Evolutionary conservation across 1,284 basidiomycete genomes (phyloP), one percentile per base, ranked within the genome.

Genomic region (Malassezia obtusa): DNA sequence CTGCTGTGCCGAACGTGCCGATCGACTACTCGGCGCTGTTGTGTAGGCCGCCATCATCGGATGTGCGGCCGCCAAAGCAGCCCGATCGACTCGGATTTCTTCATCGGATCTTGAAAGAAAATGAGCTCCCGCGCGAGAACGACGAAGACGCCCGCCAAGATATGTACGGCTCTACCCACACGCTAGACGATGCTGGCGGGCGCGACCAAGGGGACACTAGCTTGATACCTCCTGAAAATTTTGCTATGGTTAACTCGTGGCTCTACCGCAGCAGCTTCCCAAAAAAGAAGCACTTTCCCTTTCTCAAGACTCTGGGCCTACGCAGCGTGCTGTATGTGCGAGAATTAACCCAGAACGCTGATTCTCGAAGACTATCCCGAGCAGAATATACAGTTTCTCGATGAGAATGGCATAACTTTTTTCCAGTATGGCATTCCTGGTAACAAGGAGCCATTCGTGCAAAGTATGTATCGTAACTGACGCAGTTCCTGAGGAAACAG

Each of bases 351-450:
- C 33, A 46, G 45, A 6, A 56, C 53, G 33, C 30, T 56, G 15
- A 56, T 56, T 24, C 37, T 56, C 4, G 79, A 80, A 59, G 78
- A 79, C 41, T 81, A 81, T 47, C 79, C 80, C 1, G 75, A 77
- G 45, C 76, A 76, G 33, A 80, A 80, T 58, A 65, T 76, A 6
- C 68, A 76, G n/a, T 80, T 76, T 45, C 62, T 77, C 4, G 64
- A 75, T 37, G 48, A 62, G 9, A 71, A 77, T 45, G 76, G 76
- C 8, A 77, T 78, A 54, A 68, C 72, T 33, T 75, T 77, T 40
- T 73, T 76, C 55, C 79, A 80, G 73, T 80, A 78, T 60, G 77
- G 78, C 26, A 80, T 81, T 19, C 79, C 80, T 1, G 79, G 79
- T 1, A 80, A 80, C 74, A 81, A 79, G 67, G 76, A 76, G 49